Conservation (phyloP, 2,329 filamentous ascomycete genomes). For the Botryotinia globosa region DNA sequence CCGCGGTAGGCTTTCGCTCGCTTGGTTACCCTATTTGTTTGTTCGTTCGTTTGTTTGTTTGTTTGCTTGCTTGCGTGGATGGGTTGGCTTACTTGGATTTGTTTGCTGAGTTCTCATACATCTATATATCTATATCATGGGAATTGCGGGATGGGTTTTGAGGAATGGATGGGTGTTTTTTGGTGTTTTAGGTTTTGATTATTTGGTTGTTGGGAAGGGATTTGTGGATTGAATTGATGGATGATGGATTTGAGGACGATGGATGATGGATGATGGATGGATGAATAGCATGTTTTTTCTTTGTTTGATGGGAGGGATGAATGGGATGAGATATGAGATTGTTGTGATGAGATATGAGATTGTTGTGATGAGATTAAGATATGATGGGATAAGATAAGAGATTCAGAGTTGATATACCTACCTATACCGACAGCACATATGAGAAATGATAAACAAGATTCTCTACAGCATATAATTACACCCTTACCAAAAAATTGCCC, state of each 20-base stretch:
- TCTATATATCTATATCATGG: background rate
- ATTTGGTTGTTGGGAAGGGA: fast-evolving
- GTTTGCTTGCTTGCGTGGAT: background rate
- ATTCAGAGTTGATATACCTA: background rate
- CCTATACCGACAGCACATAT: background rate
- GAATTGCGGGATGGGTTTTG: background rate
- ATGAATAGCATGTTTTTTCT: background rate
- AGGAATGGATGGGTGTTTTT: background rate
- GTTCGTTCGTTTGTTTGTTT: background rate
- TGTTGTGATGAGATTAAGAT: background rate
- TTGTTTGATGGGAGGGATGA: background rate
- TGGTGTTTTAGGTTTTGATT: background rate
- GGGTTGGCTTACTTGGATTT: background rate
- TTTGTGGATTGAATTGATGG: background rate
- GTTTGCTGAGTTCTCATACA: background rate
- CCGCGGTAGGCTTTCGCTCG: background rate
- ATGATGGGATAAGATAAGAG: background rate
- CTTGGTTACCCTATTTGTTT: background rate
- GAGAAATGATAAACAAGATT: background rate
- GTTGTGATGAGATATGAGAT: too few relatives aligned
- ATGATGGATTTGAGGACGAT: background rate
- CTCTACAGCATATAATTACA: too few relatives aligned
- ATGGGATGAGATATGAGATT: background rate
- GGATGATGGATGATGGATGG: background rate
- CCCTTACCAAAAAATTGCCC: too few relatives aligned